Conservation (phyloP, 352 stramenopile genomes). For the Chrysophaeum taylorii region DNA sequence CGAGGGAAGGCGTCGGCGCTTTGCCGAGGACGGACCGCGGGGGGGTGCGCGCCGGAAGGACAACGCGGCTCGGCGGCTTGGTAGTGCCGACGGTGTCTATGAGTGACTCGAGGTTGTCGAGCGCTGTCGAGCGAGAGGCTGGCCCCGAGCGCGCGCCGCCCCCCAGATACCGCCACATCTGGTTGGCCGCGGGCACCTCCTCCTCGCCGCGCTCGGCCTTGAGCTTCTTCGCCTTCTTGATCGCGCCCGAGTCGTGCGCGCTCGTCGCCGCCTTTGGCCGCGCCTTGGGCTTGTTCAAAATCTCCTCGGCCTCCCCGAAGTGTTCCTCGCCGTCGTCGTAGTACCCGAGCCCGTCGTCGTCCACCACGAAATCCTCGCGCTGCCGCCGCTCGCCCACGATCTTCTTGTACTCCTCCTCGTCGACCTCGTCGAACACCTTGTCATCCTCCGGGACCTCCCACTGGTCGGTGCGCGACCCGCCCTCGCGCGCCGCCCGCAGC, state of each 20-base stretch:
- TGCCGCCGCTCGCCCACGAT: constrained; percentile 52
- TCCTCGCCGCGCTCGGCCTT: constrained; percentile 20
- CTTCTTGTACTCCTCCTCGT: constrained; percentile 57
- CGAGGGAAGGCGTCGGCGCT: neutral
- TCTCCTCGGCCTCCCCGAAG: constrained; percentile 38
- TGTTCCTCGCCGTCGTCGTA: constrained; percentile 70
- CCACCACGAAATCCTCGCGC: constrained; percentile 66
- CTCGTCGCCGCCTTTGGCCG: neutral
- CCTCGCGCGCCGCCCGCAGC: neutral
- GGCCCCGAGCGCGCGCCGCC: neutral
- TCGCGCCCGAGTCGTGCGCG: neutral
- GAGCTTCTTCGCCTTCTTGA: constrained; percentile 44
- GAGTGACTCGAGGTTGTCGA: neutral
- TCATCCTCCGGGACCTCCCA: constrained; percentile 39
- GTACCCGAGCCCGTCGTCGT: constrained; percentile 71
- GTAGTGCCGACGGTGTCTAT: neutral
- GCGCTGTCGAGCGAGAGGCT: neutral
- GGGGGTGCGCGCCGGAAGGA: neutral
- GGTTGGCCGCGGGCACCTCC: neutral
- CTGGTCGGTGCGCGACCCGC: constrained; percentile 13
- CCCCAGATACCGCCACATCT: constrained; percentile 4
- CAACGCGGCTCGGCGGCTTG: neutral
- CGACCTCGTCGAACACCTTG: constrained; percentile 59
- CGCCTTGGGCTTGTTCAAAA: constrained; percentile 6
- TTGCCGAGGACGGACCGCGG: neutral